A percentile compares a stretch with the other conserved stretches of the same genome.
These are phyloP conservation scores for Calonectria ilicicola DNA, from an alignment of 2,329 filamentous ascomycete genomes.

Conservation along the genomic window DNA sequence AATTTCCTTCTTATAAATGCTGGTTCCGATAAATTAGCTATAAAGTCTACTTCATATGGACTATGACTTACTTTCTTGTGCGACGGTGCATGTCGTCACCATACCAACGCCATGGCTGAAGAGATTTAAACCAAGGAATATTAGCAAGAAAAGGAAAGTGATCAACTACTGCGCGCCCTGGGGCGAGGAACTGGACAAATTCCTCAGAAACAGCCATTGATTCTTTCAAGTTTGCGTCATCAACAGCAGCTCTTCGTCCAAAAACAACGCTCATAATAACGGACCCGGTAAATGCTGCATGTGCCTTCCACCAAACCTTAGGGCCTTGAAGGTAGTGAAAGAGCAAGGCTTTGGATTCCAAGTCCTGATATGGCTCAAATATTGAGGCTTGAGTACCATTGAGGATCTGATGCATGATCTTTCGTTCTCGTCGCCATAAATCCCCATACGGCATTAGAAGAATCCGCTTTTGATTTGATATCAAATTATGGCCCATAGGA, in stretches of 20 bases:
- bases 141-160: neutral
- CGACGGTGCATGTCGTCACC: neutral
- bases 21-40: neutral
- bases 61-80: neutral
- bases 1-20: conserved; percentile 9
- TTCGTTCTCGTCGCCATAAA: conserved; percentile 1
- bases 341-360: conserved; percentile 21
- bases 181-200: neutral
- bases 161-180: neutral
- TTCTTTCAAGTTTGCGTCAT: conserved; percentile 12
- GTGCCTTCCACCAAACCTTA: conserved; percentile 12
- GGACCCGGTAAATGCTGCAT: conserved; percentile 15
- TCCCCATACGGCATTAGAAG: conserved; percentile 8
- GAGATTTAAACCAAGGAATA: neutral
- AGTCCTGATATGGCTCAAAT: conserved; percentile 22
- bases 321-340: conserved; percentile 8
- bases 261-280: conserved; percentile 26
- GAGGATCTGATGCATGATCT: conserved; percentile 17
- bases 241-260: conserved; percentile 6
- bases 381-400: neutral
- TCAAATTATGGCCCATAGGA: conserved; percentile 1
- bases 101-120: conserved; percentile 11
- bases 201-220: neutral
- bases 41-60: too few relatives aligned
- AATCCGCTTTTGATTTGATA: neutral